Percentiles rank a stretch among this genome's conserved stretches.
These are phyloP conservation scores for Trichoderma asperellum DNA, from an alignment of 2,329 filamentous ascomycete genomes.

Conservation along the genomic window DNA sequence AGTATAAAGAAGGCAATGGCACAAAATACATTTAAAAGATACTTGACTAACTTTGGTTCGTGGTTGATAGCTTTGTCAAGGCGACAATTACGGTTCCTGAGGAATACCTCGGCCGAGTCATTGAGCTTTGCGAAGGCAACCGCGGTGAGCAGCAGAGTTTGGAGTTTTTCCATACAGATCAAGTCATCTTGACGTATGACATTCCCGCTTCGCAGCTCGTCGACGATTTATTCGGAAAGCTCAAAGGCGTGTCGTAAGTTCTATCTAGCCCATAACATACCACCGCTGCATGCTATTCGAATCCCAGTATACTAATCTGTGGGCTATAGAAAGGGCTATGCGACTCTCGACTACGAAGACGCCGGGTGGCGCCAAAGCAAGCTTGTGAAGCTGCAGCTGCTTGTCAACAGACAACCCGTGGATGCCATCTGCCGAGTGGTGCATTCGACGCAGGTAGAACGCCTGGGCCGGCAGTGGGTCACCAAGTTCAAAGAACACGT, in stretches of 20 bases:
- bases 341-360: slow-evolving; percentile 95
- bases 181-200: slow-evolving; percentile 93
- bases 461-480: slow-evolving; percentile 85
- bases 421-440: slow-evolving; percentile 93
- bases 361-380: slow-evolving; percentile 80
- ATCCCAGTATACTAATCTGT: background rate
- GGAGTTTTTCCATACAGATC: slow-evolving; percentile 87
- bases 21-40: background rate
- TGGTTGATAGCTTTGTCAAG: slow-evolving; percentile 61
- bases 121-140: slow-evolving; percentile 90
- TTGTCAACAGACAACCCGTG: slow-evolving; percentile 91
- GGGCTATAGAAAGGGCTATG: slow-evolving; percentile 74
- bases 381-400: slow-evolving; percentile 85
- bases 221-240: slow-evolving; percentile 95
- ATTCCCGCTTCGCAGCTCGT: slow-evolving; percentile 87
- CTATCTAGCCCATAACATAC: background rate
- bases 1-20: slow-evolving; percentile 31
- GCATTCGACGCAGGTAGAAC: slow-evolving; percentile 78
- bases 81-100: slow-evolving; percentile 90
- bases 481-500: slow-evolving; percentile 97
- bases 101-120: slow-evolving; percentile 91
- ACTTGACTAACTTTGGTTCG: background rate
- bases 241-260: slow-evolving; percentile 77
- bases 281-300: background rate
- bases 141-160: slow-evolving; percentile 85